Evolutionary conservation across 192 early-diverging fungal genomes (phyloP), one percentile per base, ranked within the genome.

Genomic region (Podila minutissima): DNA sequence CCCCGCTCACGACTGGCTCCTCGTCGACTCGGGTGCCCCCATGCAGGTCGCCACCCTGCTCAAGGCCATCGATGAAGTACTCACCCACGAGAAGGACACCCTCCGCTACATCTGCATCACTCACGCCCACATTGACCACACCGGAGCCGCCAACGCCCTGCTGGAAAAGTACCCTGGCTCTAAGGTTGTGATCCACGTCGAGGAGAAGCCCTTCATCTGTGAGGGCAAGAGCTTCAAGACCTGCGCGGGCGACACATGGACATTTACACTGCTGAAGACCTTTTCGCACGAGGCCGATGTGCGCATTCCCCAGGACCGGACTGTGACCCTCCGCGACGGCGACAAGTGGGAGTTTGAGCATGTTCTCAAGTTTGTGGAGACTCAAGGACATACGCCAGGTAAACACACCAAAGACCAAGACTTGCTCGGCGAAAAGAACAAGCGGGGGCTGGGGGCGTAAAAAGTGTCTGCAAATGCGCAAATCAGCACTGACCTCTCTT

Each of bases 291-390:
- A 84, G 32, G 55, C 75, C 9, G n/a, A 75, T 10, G 72, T 79
- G n/a, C 60, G 19, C 55, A 5, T 71, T 3, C 65, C 72, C 33
- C 41, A 79, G 20, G 73, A 84, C 48, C 20, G 66, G 15, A 65
- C 72, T 15, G 10, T 84, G 15, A 62, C 70, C 3, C 55, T 71
- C 2, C 59, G 83, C 13, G 72, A 72, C 32, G 83, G 77, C 15
- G 69, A 84, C n/a, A 24, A 75, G 37, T 79, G 67, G 63, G 76
- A 79, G 67, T 84, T 84, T 75, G 67, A 72, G 10, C 72, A 84
- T 72, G 66, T 75, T 32, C 55, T 84, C 63, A 79, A 71, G 67
- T 48, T 76, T 63, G 72, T 81, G 29, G 66, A 71, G 59, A 84
- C 75, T 0, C 61, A 28, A 38, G 83, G 75, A 32, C 75, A 81